These are phyloP conservation scores for Rehmannia glutinosa DNA, from an alignment of 257 asterid species.

Conservation along the genomic window DNA sequence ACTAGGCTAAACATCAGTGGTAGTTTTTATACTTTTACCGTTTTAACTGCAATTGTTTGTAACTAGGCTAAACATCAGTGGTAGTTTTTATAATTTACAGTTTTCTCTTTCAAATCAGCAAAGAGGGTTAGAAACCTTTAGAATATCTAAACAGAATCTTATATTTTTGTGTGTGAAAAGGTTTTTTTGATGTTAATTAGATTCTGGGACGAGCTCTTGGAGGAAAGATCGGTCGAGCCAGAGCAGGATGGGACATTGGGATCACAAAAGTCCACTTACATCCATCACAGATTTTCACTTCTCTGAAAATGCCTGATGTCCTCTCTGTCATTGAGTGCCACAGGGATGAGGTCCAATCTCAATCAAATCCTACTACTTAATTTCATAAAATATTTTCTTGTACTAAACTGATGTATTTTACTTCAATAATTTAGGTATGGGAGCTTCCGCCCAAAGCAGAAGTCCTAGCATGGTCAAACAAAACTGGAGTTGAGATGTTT, in stretches of 20 bases:
- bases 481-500: conserved; percentile 83
- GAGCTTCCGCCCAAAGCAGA: conserved; percentile 80
- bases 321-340: conserved; percentile 76
- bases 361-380: too few species aligned
- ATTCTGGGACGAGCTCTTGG: conserved; percentile 82
- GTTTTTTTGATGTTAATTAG: conserved; percentile 28
- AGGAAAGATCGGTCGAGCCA: conserved; percentile 70
- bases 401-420: neutral
- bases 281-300: conserved; percentile 48
- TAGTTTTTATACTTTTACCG: too few species aligned
- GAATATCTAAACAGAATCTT: too few species aligned
- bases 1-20: too few species aligned
- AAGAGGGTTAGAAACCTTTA: too few species aligned
- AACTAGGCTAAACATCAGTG: too few species aligned
- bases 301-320: conserved; percentile 52
- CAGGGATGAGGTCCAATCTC: conserved; percentile 69
- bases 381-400: too few species aligned
- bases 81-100: too few species aligned
- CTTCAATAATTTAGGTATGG: conserved; percentile 33
- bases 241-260: conserved; percentile 86
- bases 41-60: too few species aligned
- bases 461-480: conserved; percentile 69
- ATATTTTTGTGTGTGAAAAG: neutral
- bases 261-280: conserved; percentile 46
- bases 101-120: too few species aligned